Evolutionary conservation across 2,329 filamentous ascomycete genomes (phyloP).

Genomic region (Talaromyces piceae): DNA sequence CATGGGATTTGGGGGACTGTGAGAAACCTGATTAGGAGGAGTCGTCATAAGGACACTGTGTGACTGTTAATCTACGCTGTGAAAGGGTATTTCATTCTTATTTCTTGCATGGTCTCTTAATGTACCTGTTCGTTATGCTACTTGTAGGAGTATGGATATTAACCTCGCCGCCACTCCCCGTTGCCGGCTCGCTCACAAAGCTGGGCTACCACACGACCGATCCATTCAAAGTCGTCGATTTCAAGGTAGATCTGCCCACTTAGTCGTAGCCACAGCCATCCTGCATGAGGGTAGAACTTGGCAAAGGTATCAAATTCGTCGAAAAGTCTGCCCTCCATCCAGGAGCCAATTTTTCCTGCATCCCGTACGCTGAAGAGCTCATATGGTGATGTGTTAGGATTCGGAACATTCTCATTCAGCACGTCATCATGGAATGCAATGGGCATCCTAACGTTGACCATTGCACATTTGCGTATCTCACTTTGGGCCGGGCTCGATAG

Average conservation of each 20-base stretch:
- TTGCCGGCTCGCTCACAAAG: slow-evolving; percentile 47
- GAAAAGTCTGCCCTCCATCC: slow-evolving; percentile 50
- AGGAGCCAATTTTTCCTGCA: slow-evolving; percentile 42
- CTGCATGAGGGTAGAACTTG: slow-evolving; percentile 53
- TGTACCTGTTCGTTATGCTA: too few relatives aligned
- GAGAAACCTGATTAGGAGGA: not conserved
- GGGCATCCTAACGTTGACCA: slow-evolving; percentile 69
- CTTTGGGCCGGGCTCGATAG: slow-evolving; percentile 19
- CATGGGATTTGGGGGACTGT: slow-evolving; percentile 11
- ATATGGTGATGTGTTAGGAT: slow-evolving; percentile 9
- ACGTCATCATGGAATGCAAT: slow-evolving; percentile 37
- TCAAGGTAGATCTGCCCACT: slow-evolving; percentile 84
- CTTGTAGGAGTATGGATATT: too few relatives aligned
- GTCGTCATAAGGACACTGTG: not conserved
- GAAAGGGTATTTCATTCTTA: too few relatives aligned
- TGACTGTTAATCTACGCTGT: not conserved
- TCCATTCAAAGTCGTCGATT: slow-evolving; percentile 67
- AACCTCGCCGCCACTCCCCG: slow-evolving; percentile 26
- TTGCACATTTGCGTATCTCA: slow-evolving; percentile 54
- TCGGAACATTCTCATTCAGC: slow-evolving; percentile 11
- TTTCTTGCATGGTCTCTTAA: too few relatives aligned
- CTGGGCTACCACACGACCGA: slow-evolving; percentile 51
- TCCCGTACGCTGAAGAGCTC: slow-evolving; percentile 34
- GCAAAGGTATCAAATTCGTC: slow-evolving; percentile 65
- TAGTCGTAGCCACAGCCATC: slow-evolving; percentile 62